These are phyloP conservation scores for Alternaria triticina DNA, from an alignment of 2,329 filamentous ascomycete species.

Conservation along the genomic window DNA sequence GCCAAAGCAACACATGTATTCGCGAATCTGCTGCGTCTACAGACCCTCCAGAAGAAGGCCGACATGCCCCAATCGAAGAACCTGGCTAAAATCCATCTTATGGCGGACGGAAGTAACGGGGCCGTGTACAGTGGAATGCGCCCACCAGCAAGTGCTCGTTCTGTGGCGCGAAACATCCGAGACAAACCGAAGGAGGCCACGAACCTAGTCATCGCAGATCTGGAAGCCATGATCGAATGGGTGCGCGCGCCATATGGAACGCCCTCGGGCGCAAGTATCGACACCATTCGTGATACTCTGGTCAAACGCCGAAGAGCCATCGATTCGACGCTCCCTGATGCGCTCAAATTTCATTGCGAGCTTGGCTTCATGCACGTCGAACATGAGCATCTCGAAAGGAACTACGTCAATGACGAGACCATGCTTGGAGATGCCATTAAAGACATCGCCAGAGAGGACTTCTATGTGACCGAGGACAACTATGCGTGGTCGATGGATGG, in stretches of 20 bases:
- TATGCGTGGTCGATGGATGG: slow-evolving; percentile 42
- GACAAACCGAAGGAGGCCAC: slow-evolving; percentile 27
- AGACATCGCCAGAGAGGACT: slow-evolving; percentile 43
- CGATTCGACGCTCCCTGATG: slow-evolving; percentile 31
- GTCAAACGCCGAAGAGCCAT: slow-evolving; percentile 35
- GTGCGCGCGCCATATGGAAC: slow-evolving; percentile 22
- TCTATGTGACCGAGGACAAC: slow-evolving; percentile 49
- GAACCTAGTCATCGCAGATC: slow-evolving; percentile 28
- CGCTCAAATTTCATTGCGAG: slow-evolving; percentile 34
- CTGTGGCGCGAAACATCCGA: slow-evolving; percentile 32
- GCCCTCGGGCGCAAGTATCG: slow-evolving; percentile 18
- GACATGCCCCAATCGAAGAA: slow-evolving; percentile 24
- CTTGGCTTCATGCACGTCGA: slow-evolving; percentile 46
- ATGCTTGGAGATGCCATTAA: slow-evolving; percentile 43
- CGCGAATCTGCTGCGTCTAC: slow-evolving; percentile 32
- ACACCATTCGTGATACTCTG: slow-evolving; percentile 33
- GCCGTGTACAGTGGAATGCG: not conserved
- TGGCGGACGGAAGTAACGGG: slow-evolving; percentile 19
- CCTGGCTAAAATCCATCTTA: slow-evolving; percentile 23
- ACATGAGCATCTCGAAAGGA: slow-evolving; percentile 42
- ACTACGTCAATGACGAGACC: slow-evolving; percentile 46
- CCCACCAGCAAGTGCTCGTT: slow-evolving; percentile 27
- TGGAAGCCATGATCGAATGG: slow-evolving; percentile 35
- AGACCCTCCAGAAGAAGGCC: slow-evolving; percentile 35
- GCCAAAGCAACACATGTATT: slow-evolving; percentile 30